These are phyloP conservation scores for Saitozyma podzolica DNA, from an alignment of 768 basidiomycete species.

Conservation along the genomic window DNA sequence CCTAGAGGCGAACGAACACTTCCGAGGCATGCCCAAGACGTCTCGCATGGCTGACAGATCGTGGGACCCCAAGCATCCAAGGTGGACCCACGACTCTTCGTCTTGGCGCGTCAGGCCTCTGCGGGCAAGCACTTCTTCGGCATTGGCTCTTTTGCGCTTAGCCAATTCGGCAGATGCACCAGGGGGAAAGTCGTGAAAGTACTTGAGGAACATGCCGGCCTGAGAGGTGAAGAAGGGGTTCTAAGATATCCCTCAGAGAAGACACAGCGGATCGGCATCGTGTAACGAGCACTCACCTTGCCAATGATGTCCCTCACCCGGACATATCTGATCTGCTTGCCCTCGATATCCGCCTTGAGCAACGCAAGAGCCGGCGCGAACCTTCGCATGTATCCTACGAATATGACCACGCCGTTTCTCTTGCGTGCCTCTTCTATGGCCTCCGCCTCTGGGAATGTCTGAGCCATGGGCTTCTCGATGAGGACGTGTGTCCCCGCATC, in stretches of 20 bases:
- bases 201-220: conserved; percentile 20
- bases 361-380: conserved; percentile 39
- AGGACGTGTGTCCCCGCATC: conserved; percentile 40
- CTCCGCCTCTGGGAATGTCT: conserved; percentile 29
- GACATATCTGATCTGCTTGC: too few species aligned
- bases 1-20: conserved; percentile 20
- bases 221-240: conserved; percentile 20
- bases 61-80: conserved; percentile 37
- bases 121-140: too few species aligned
- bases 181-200: too few species aligned
- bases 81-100: conserved; percentile 4
- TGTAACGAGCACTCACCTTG: too few species aligned
- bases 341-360: conserved; percentile 38
- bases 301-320: conserved; percentile 45
- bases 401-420: conserved; percentile 23
- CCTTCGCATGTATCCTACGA: conserved; percentile 49
- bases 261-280: too few species aligned
- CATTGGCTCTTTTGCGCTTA: too few species aligned
- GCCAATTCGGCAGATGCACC: too few species aligned
- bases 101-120: conserved; percentile 29
- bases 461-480: conserved; percentile 47
- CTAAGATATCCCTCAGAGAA: not conserved
- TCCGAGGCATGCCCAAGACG: conserved; percentile 37
- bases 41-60: conserved; percentile 50
- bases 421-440: conserved; percentile 25